Base-by-base conservation (phyloP, 2,329 filamentous ascomycete species). In the Pseudopyrenochaeta lycopersici region DNA sequence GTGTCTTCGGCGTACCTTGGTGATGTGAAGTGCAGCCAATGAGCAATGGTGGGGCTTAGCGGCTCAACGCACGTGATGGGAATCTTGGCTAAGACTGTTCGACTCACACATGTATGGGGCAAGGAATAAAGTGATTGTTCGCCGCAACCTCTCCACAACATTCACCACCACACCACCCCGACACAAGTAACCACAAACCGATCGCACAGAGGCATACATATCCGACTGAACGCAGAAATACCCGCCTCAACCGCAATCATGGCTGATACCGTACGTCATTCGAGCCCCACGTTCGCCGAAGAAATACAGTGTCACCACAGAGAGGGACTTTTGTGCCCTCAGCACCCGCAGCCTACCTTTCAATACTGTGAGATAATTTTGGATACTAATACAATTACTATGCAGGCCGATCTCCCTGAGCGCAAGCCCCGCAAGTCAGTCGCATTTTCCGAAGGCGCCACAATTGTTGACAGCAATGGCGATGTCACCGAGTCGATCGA, bases 401-500 rank as follows among this genome's bases (percentile, higher is more conserved):
- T 62, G 48, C 54, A 81, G 79, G 77, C 80, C 70, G 74, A 78
- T 60, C 67, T 76, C 32, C 64, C 75, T 55, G 84, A 88, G 70
- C 84, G 85, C 74, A 92, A 90, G 78, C 87, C 89, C 72, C 90
- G 93, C 80, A 97, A 98, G 81, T 96, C 92, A 41, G 94, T 98
- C 72, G 89, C 92, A 63, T 98, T 98, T 78, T 93, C 89, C 75
- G 90, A 95, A 78, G 91, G 91, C 72, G 86, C 91, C 69, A 85
- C 90, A 64, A 88, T 97, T 70, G 93, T 97, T 76, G 91, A 96
- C 82, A 86, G 87, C 78, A 91, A 97, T 84, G 94, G 94, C 70
- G 87, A 89, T 75, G 87, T 97, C 74, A 91, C 86, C 71, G 88
- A 90, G 79, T 84, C 90, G 76, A 85, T 88, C 64, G 83, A 85